These are phyloP conservation scores for Parsonsia alboflavescens DNA, from an alignment of 257 asterid species.

Conservation along the genomic window DNA sequence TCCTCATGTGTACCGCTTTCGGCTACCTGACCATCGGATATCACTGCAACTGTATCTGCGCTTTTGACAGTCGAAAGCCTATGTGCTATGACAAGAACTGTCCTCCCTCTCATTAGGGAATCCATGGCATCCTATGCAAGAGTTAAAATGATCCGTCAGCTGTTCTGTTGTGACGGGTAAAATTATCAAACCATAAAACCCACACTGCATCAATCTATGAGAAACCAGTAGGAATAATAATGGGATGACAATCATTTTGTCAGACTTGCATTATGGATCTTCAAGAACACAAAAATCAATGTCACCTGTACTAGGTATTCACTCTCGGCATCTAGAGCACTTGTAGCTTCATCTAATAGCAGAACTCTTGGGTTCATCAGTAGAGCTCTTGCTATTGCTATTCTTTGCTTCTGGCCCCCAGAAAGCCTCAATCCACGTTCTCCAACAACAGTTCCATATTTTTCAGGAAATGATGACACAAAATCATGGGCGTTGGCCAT, in stretches of 20 bases:
- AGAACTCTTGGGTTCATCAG: slow-evolving; percentile 70
- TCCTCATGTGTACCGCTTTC: slow-evolving; percentile 72
- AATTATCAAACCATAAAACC: neutral
- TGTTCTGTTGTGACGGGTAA: neutral
- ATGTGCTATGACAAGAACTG: slow-evolving; percentile 83
- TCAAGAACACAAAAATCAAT: neutral
- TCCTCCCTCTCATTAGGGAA: slow-evolving; percentile 78
- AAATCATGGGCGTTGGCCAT: slow-evolving; percentile 88
- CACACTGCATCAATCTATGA: neutral
- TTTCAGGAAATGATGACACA: slow-evolving; percentile 53
- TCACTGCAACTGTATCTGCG: slow-evolving; percentile 79
- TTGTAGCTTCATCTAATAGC: slow-evolving; percentile 77
- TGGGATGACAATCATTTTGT: neutral
- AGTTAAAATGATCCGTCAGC: neutral
- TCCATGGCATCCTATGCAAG: slow-evolving; percentile 78
- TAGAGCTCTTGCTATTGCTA: slow-evolving; percentile 84
- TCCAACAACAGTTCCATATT: slow-evolving; percentile 63
- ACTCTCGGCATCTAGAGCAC: slow-evolving; percentile 85
- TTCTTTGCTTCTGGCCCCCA: slow-evolving; percentile 88
- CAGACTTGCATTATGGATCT: neutral
- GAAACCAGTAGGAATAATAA: neutral
- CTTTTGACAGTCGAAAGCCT: slow-evolving; percentile 83
- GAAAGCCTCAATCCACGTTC: slow-evolving; percentile 85
- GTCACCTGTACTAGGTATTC: slow-evolving; percentile 75
- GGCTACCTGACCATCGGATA: slow-evolving; percentile 73